Conservation (phyloP, 1,284 basidiomycete species). For the Leccinum pachyderme region DNA sequence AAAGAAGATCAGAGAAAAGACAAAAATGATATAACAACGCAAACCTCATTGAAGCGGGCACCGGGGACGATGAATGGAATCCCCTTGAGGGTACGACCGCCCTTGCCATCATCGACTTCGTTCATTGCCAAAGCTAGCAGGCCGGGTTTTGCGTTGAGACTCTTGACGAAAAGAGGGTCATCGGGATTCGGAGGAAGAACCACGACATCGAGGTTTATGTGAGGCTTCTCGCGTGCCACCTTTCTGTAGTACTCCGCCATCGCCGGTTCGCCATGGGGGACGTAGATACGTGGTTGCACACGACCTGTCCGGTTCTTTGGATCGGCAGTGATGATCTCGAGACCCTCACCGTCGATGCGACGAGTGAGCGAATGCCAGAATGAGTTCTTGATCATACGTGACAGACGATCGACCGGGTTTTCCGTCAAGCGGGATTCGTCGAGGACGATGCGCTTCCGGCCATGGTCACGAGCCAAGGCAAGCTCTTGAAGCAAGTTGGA, state of each 20-base stretch:
- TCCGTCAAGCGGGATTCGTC: conserved; percentile 95
- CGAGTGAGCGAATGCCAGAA: conserved; percentile 98
- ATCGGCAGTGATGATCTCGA: conserved; percentile 95
- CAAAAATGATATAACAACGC: conserved; percentile 21
- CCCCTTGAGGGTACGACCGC: conserved; percentile 82
- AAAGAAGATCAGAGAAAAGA: conserved; percentile 9
- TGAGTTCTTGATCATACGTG: conserved; percentile 96
- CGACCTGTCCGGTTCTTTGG: conserved; percentile 93
- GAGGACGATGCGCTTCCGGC: conserved; percentile 94
- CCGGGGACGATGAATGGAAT: conserved; percentile 97
- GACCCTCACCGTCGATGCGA: conserved; percentile 93
- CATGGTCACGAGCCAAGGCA: conserved; percentile 94
- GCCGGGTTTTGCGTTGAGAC: conserved; percentile 91
- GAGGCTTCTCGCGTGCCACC: conserved; percentile 81
- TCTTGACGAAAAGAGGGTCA: conserved; percentile 88
- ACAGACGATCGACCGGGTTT: conserved; percentile 95
- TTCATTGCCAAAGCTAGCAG: conserved; percentile 96
- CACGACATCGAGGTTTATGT: conserved; percentile 89
- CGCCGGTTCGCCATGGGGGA: conserved; percentile 87
- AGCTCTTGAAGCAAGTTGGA: conserved; percentile 99
- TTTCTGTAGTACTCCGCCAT: conserved; percentile 93
- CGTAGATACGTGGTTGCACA: conserved; percentile 89
- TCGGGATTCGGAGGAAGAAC: conserved; percentile 84
- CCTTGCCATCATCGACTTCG: conserved; percentile 78
- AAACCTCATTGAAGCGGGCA: conserved; percentile 95